Evolutionary conservation across 805 yeast genomes (phyloP), one percentile per base, ranked within the genome.

Genomic region (Candida oleophila): DNA sequence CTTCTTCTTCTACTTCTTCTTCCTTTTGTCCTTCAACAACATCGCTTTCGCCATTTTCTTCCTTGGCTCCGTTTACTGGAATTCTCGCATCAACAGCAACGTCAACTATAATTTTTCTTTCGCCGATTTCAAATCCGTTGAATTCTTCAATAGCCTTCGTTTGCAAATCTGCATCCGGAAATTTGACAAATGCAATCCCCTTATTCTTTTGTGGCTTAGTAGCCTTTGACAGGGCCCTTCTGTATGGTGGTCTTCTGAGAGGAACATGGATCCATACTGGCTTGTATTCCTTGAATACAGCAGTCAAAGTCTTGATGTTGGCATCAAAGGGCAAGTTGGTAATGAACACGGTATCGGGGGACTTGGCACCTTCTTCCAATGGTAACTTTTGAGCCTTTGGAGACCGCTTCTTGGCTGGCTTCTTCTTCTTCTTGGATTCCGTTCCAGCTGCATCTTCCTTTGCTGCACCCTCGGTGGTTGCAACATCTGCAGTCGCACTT

Each of bases 111-210:
- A 90, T 68, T 42, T 73, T 74, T 63, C 87, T 79, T 43, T 86
- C 96, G 50, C 80, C 80, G 55, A 85, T 68, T 44, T 74, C 77
- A 57, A 74, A 75, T 44, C 89, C 95, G 52, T 85, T 77, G 64
- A 83, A 82, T 57, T 81, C 79, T 33, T 74, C 81, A 49, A 88
- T 80, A n/a, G 96, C 96, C 61, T 73, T 69, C 57, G 77, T 67
- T 58, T 89, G 96, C 39, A 75, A 74, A 42, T 78, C 86, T 53
- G 82, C 80, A 48, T 75, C 68, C 42, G 79, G 73, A 53, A 84
- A 81, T 52, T 77, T 78, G 52, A 82, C 79, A 59, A 85, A 80
- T 3, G 85, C 87, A 62, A 79, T 80, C 38, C 90, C 90, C 59
- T 78, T 80, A 57, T 80, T 80, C 16, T 54, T 51, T 36, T 36